Conservation (phyloP, 2,329 filamentous ascomycete species). For the Westerdykella aurantiaca region DNA sequence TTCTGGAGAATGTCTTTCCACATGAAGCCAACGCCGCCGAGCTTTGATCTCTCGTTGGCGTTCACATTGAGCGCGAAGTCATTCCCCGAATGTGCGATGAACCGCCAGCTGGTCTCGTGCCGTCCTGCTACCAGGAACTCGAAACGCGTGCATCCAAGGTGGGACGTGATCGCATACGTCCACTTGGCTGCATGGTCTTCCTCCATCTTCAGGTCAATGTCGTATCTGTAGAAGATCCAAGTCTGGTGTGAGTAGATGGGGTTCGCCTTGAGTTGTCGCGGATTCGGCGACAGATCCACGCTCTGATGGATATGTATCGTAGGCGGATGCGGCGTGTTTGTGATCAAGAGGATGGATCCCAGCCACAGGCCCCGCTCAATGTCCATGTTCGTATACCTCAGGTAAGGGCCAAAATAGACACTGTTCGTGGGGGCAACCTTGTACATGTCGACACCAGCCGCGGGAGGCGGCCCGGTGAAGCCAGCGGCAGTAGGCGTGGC, state of each 20-base stretch:
- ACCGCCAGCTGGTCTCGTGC: conserved; percentile 87
- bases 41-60: conserved; percentile 73
- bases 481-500: conserved; percentile 72
- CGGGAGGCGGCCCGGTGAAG: conserved; percentile 82
- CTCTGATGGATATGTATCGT: conserved; percentile 95
- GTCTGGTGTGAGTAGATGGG: conserved; percentile 84
- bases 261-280: conserved; percentile 74
- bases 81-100: conserved; percentile 92
- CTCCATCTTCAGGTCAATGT: conserved; percentile 83
- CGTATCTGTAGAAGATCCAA: conserved; percentile 95
- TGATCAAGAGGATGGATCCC: conserved; percentile 88
- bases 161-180: conserved; percentile 97
- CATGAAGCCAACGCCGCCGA: conserved; percentile 91
- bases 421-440: conserved; percentile 90
- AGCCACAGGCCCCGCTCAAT: conserved; percentile 85
- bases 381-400: conserved; percentile 97
- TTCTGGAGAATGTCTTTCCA: conserved; percentile 99
- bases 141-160: conserved; percentile 94
- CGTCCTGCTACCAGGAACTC: conserved; percentile 93
- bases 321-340: conserved; percentile 83
- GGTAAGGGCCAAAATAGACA: conserved; percentile 95
- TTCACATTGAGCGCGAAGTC: conserved; percentile 88
- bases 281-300: conserved; percentile 85
- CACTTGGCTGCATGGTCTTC: conserved; percentile 73
- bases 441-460: conserved; percentile 87